Base-by-base conservation (phyloP, 2,329 filamentous ascomycete genomes). In the Nemania sp. region DNA sequence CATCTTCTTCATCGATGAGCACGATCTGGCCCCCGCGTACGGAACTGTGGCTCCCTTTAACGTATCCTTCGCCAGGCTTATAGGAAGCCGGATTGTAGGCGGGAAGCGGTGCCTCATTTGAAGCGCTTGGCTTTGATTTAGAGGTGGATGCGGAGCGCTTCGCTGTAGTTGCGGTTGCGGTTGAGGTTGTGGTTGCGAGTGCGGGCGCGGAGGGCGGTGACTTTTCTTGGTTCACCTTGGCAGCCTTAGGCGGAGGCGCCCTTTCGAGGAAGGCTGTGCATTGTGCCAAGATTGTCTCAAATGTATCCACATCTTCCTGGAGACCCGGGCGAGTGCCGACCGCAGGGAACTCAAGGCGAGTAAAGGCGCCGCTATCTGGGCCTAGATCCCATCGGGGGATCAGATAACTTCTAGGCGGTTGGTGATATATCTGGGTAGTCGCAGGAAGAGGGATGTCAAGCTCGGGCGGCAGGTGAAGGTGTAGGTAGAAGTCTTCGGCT, bases 281-380 rank as follows among this genome's bases (percentile, higher is more conserved):
- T 81, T 98, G 94, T n/a, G 95, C 95, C 58, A 98, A 86, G 72
- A 98, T 98, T 2, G 95, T 98, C 84, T 98, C 95, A 76, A 98
- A 98, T 0, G 95, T 98, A 78, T 98, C 94, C 49, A 97, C 86
- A 79, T 98, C 95, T 78, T 98, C 94, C 79, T 98, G 94, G 0
- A 92, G 88, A 27, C 92, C 91, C 38, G 87, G 85, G 38, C 92
- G 90, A 68, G 85, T 89, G 22, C 93, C 93, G 26, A 92, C 83
- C 2, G 86, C 79, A 0, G 94, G 94, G 73, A 99, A 98, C 78
- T 98, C 92, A 77, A 99, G 93, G 64, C 94, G 88, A 22, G 95
- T 98, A 78, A 98, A 98, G 20, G 94, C 93, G 67, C 94, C 94
- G 72, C 90, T 92, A 64, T 96, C 92, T 1, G 92, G 93, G 3